Base-by-base conservation (phyloP, 495 filamentous ascomycete genomes). In the Amorphotheca resinae region DNA sequence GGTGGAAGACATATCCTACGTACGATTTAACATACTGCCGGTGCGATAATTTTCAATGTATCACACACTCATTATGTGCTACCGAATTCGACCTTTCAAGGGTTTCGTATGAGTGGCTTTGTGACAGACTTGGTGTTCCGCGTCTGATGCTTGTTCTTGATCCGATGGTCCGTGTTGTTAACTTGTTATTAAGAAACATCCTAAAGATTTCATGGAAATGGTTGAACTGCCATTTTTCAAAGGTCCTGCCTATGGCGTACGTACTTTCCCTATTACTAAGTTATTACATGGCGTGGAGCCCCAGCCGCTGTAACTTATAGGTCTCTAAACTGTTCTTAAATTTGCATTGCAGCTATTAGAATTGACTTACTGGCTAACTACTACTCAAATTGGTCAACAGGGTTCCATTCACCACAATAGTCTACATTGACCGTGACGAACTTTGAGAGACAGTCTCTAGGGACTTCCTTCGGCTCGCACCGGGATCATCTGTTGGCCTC, bases 341-440 rank as follows among this genome's bases (percentile, higher is more conserved):
- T n/a, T n/a, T n/a, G n/a, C n/a, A n/a, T n/a, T 30, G 6, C 26
- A 7, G 6, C 26, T 30, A 6, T 30, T 12, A 30, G 12, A 7
- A 30, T 82, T 15, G 48, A 62, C 89, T 46, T 80, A 82, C 22
- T 80, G 89, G 58, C 6, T 6, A 30, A 30, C 26, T 30, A 7
- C 12, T 12, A 7, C 26, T 30, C 6, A n/a, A n/a, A n/a, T n/a
- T n/a, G 26, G 12, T 30, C 12, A 6, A 30, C 12, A 30, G 7
- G 7, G 26, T 30, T 6, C 26, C 26, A 7, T 30, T 30, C 26
- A 84, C 83, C 17, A 76, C 75, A 58, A 81, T 65, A 3, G 70
- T 94, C n/a, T 93, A 88, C 64, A 94, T 95, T 35, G 88, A 95
- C 58, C 80, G 84, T 33, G 76, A 71, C 30, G 88, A 95, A 57